Conservation (phyloP, 192 early-diverging fungal genomes). For the Backusella sp. region DNA sequence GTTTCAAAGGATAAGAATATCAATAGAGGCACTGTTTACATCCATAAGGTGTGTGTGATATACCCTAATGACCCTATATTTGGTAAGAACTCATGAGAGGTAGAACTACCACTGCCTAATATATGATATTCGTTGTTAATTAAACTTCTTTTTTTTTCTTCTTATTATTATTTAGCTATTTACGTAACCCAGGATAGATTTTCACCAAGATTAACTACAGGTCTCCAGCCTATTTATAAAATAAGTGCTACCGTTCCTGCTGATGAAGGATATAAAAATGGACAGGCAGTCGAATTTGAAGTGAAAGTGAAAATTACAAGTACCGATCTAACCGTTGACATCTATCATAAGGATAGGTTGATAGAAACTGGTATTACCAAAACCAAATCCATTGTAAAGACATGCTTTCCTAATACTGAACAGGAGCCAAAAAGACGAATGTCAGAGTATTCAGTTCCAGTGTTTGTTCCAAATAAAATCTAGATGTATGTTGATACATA, state of each 20-base stretch:
- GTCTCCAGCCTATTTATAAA: not conserved
- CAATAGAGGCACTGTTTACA: not conserved
- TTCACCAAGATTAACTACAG: not conserved
- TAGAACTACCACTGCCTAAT: not conserved
- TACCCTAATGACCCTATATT: not conserved
- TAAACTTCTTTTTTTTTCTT: not conserved
- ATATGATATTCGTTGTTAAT: not conserved
- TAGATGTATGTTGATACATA: not conserved
- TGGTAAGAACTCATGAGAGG: not conserved
- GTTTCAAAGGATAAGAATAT: not conserved
- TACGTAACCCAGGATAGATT: not conserved
- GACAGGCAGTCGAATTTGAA: not conserved
- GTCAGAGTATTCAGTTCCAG: not conserved
- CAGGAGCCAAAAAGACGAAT: not conserved
- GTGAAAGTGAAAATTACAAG: not conserved
- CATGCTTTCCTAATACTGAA: not conserved
- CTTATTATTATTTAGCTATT: not conserved
- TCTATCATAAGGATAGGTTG: not conserved
- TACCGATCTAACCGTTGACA: not conserved
- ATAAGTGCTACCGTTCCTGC: not conserved
- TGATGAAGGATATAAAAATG: not conserved
- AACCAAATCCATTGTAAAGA: not conserved
- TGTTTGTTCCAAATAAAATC: not conserved
- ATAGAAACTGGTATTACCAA: not conserved
- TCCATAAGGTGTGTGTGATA: not conserved